These are phyloP conservation scores for Ogataea populi-albae DNA, from an alignment of 805 yeast genomes.

Conservation along the genomic window DNA sequence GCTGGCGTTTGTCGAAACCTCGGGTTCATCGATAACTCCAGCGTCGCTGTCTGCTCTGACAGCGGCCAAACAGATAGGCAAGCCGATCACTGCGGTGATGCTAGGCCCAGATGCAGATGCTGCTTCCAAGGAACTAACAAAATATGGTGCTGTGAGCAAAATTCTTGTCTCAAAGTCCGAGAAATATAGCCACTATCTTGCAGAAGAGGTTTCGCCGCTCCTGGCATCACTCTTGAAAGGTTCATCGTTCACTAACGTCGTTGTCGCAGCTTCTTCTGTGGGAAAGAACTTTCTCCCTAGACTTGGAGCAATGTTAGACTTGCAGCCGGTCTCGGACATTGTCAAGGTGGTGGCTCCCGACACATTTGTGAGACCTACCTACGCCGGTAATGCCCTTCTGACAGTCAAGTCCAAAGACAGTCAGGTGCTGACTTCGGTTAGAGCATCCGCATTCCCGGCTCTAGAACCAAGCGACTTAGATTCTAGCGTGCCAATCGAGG, in stretches of 20 bases:
- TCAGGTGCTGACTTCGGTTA: slow-evolving; percentile 67
- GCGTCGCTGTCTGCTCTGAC: slow-evolving; percentile 67
- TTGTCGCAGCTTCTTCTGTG: slow-evolving; percentile 79
- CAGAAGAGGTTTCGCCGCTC: slow-evolving; percentile 80
- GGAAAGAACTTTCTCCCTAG: slow-evolving; percentile 89
- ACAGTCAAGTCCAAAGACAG: slow-evolving; percentile 73
- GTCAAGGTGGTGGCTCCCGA: slow-evolving; percentile 59
- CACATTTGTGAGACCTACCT: slow-evolving; percentile 89
- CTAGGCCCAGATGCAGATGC: slow-evolving; percentile 60
- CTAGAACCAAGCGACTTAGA: slow-evolving; percentile 30
- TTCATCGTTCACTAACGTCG: slow-evolving; percentile 60
- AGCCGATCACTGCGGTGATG: slow-evolving; percentile 76
- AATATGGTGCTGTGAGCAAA: slow-evolving; percentile 51
- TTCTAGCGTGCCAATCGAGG: slow-evolving; percentile 43
- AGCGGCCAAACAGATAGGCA: slow-evolving; percentile 76
- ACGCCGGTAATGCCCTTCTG: slow-evolving; percentile 90
- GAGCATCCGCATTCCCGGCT: slow-evolving; percentile 77
- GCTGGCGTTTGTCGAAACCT: slow-evolving; percentile 70
- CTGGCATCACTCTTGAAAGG: slow-evolving; percentile 44
- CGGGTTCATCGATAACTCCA: slow-evolving; percentile 54
- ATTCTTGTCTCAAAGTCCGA: slow-evolving; percentile 57
- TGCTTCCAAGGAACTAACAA: slow-evolving; percentile 50
- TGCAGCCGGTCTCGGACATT: slow-evolving; percentile 86
- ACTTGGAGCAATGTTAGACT: slow-evolving; percentile 77
- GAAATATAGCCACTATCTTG: slow-evolving; percentile 65